Evolutionary conservation across 1,284 basidiomycete genomes (phyloP), one percentile per base, ranked within the genome.

Genomic region (Rhizopogon parksii): DNA sequence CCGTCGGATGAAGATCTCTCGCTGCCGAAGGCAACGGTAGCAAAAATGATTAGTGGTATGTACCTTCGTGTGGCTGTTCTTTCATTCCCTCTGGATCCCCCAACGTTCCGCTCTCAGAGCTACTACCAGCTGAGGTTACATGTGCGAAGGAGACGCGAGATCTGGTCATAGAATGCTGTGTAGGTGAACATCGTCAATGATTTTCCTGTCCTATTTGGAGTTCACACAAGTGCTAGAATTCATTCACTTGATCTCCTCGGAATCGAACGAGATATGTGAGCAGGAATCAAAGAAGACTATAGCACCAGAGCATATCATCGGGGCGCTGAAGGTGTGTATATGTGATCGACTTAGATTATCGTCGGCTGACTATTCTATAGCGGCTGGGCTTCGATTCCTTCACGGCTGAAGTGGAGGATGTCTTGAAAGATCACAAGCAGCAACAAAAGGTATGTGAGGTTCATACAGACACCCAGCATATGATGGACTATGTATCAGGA

Each of bases 201-300:
- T 40, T 36, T 32, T 19, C 48, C 35, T 37, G 52, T 51, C 50
- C 47, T 50, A 43, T 46, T 47, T 34, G 36, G 47, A 19, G 25
- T 56, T 59, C 53, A 58, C 39, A 17, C 24, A 40, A 27, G 40
- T 58, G 45, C 54, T 50, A 97, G 95, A 99, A 76, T 99, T 98
- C 71, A 95, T 99, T 60, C 92, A 97, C 66, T 74, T 99, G 65
- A 88, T 99, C 64, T 96, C 96, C 12, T 95, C 95, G 6, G 94
- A 98, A 69, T 90, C 95, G 48, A 99, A 99, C 70, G 93, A 97
- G 59, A 92, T 97, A 53, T 99, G 96, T 68, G 96, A 99, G 65
- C 87, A 91, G 67, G 93, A 95, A 63, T 88, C 90, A n/a, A 98
- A 98, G 75, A 99, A 99, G 76, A 99, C 95, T 0, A 99, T 99